phyloP scores from a whole-genome alignment of 345 rosid species.

The Eutrema heterophyllum region DNA sequence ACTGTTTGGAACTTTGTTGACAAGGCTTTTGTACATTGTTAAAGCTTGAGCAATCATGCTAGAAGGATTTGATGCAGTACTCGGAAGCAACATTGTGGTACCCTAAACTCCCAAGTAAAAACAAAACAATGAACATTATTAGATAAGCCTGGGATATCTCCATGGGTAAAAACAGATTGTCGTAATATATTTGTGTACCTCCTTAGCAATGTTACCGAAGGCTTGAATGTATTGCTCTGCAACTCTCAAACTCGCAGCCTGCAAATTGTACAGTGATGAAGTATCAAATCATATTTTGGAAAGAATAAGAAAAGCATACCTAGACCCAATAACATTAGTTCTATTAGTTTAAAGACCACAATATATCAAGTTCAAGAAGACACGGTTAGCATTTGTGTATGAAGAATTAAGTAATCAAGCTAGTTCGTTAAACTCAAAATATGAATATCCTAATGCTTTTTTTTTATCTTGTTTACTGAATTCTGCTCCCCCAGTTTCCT shows the following conservation, averaged over 20 bases:
- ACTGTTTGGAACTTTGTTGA: conserved; percentile 32
- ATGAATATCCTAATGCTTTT: neutral
- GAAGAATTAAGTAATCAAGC: conserved; percentile 13
- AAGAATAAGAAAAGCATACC: neutral
- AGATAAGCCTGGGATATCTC: too few species aligned
- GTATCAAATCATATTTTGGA: neutral
- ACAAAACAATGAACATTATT: neutral
- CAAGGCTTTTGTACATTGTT: conserved; percentile 68
- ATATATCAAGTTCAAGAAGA: neutral
- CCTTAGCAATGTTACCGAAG: conserved; percentile 87
- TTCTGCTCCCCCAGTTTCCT: conserved; percentile 81
- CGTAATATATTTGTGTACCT: conserved; percentile 40
- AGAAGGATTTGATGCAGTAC: conserved; percentile 59
- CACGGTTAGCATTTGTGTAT: neutral
- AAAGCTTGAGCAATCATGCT: conserved; percentile 78
- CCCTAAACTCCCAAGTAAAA: conserved; percentile 43
- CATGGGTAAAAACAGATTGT: neutral
- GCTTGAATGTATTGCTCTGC: conserved; percentile 88
- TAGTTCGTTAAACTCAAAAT: neutral
- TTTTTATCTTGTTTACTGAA: conserved; percentile 38
- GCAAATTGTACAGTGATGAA: conserved; percentile 25
- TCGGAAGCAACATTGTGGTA: conserved; percentile 89
- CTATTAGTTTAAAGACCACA: neutral
- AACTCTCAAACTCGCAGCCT: conserved; percentile 86
- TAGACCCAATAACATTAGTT: neutral